Conservation (phyloP, 1,284 basidiomycete species). For the Ceratobasidium sp. region DNA sequence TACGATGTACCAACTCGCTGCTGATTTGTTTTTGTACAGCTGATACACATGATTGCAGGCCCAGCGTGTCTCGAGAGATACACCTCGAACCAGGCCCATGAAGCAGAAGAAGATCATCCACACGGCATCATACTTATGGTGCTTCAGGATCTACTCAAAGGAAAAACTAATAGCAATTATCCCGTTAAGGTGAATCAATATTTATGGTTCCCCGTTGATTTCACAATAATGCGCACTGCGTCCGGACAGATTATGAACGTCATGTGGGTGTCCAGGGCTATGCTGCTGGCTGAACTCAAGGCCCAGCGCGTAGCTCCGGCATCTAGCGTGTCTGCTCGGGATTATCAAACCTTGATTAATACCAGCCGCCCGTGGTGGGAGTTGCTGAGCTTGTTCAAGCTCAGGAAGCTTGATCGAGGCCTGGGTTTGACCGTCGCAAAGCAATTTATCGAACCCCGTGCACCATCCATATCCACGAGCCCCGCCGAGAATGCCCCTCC, state of each 20-base stretch:
- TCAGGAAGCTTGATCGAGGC: too few species aligned
- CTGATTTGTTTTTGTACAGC: neutral
- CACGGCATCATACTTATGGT: neutral
- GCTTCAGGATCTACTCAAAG: neutral
- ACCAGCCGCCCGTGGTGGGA: neutral
- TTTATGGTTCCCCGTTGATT: too few species aligned
- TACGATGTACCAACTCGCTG: neutral
- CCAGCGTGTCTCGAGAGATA: neutral
- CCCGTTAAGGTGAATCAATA: neutral
- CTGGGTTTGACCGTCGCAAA: too few species aligned
- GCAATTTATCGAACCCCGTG: too few species aligned
- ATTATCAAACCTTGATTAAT: neutral
- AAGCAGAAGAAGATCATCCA: neutral
- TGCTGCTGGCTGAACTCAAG: neutral
- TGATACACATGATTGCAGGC: constrained; percentile 2
- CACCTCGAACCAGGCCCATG: neutral
- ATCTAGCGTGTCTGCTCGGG: too few species aligned
- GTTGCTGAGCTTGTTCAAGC: neutral
- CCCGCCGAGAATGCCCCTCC: too few species aligned
- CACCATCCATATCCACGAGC: too few species aligned
- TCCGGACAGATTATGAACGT: neutral
- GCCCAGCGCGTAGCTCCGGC: neutral
- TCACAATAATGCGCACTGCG: too few species aligned
- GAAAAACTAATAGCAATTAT: constrained; percentile 2
- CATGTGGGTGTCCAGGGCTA: neutral